Evolutionary conservation across 257 asterid genomes (phyloP).

Genomic region (Jaltomata sinuosa): DNA sequence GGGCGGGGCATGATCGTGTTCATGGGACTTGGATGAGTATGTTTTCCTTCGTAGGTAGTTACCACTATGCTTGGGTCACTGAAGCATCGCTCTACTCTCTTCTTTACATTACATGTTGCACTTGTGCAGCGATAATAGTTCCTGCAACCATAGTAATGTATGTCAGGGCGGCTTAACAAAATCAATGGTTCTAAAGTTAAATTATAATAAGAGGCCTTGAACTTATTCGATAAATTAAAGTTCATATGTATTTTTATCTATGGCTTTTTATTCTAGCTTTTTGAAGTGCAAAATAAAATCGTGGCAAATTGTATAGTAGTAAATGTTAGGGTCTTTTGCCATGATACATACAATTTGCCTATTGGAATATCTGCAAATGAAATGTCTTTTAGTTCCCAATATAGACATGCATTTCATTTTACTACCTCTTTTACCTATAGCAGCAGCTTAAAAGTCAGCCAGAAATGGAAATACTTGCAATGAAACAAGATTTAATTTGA

Average conservation of each 20-base stretch:
- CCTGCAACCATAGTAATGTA: conserved; percentile 20
- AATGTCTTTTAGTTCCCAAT: neutral
- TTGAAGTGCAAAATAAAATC: neutral
- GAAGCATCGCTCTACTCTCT: conserved; percentile 65
- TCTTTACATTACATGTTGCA: conserved; percentile 65
- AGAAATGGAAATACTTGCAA: neutral
- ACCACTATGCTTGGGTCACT: conserved; percentile 47
- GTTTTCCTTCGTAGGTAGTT: conserved; percentile 80
- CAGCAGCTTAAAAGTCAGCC: neutral
- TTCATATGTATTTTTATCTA: neutral
- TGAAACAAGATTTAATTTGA: neutral
- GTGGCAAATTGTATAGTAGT: neutral
- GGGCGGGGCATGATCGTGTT: conserved; percentile 13
- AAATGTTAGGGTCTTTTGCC: neutral
- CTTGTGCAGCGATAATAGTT: conserved; percentile 75
- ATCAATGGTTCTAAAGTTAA: neutral
- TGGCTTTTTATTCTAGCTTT: neutral
- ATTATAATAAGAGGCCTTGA: neutral
- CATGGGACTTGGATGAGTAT: conserved; percentile 56
- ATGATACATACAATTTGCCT: neutral
- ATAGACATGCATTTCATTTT: neutral
- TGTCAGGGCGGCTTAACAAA: neutral
- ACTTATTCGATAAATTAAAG: neutral
- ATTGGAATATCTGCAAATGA: neutral
- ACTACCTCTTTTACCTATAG: neutral